Evolutionary conservation across 768 basidiomycete species (phyloP).

Genomic region (Suillus sp.): DNA sequence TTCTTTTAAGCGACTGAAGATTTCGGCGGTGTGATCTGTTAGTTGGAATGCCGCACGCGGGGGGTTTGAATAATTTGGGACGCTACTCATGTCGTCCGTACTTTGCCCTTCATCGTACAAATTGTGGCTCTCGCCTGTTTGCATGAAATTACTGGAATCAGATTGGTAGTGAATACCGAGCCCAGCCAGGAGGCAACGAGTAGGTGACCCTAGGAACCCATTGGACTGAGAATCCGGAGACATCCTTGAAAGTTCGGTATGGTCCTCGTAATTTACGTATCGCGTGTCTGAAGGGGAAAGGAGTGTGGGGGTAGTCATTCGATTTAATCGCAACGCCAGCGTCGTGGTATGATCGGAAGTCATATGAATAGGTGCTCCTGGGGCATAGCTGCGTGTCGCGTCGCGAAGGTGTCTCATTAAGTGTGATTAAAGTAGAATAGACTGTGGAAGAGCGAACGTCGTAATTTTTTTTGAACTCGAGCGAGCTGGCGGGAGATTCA

Average conservation of each 20-base stretch:
- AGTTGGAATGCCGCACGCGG: background rate
- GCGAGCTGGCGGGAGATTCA: constrained; percentile 13
- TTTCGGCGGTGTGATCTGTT: background rate
- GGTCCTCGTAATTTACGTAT: constrained; percentile 9
- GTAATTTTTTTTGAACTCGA: constrained; percentile 9
- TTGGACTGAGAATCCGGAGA: constrained; percentile 33
- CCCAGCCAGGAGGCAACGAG: constrained; percentile 25
- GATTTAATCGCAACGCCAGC: constrained; percentile 33
- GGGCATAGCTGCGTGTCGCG: constrained; percentile 25
- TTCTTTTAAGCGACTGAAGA: background rate
- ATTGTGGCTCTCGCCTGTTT: background rate
- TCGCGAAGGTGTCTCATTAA: constrained; percentile 29
- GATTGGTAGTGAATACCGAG: constrained; percentile 26
- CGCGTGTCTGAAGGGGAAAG: constrained; percentile 26
- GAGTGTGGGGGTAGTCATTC: constrained; percentile 28
- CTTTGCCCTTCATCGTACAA: background rate
- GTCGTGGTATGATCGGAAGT: constrained; percentile 25
- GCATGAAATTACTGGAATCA: background rate
- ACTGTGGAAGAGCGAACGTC: constrained; percentile 11
- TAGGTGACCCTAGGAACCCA: constrained; percentile 22
- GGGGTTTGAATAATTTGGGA: background rate
- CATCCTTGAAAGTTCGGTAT: background rate
- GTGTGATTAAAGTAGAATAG: constrained; percentile 15
- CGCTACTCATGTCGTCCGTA: background rate
- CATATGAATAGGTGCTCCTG: constrained; percentile 10